Percentiles rank a stretch among this genome's conserved stretches.
These are phyloP conservation scores for Verbena officinalis DNA, from an alignment of 257 asterid genomes.

Conservation along the genomic window DNA sequence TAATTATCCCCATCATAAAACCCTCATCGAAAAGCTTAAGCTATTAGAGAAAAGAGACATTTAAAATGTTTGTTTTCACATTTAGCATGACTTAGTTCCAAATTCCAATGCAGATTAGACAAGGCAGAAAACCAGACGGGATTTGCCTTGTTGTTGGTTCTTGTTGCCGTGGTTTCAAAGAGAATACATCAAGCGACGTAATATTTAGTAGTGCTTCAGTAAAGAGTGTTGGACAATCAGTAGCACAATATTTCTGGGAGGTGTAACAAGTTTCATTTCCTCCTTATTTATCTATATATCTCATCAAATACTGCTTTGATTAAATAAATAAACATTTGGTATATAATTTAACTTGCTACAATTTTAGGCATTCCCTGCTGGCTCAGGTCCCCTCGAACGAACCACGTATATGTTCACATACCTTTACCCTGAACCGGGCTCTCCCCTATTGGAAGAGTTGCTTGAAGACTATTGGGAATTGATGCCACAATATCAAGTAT, in stretches of 20 bases:
- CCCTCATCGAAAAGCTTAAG: too few relatives aligned
- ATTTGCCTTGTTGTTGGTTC: slow-evolving; percentile 96
- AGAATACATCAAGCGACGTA: slow-evolving; percentile 79
- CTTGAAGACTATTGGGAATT: slow-evolving; percentile 94
- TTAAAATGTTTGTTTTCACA: background rate
- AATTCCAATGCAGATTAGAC: slow-evolving; percentile 67
- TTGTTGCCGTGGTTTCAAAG: slow-evolving; percentile 79
- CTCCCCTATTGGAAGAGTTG: slow-evolving; percentile 82
- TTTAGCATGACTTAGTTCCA: slow-evolving; percentile 18
- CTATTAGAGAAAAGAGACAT: too few relatives aligned
- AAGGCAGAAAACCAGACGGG: slow-evolving; percentile 93
- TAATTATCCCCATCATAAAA: too few relatives aligned
- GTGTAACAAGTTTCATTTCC: slow-evolving; percentile 36
- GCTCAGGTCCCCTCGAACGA: slow-evolving; percentile 82
- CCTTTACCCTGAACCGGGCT: slow-evolving; percentile 79
- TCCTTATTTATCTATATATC: background rate
- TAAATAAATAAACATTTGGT: background rate
- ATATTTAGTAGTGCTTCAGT: slow-evolving; percentile 75
- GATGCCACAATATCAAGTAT: slow-evolving; percentile 94
- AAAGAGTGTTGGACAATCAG: slow-evolving; percentile 70
- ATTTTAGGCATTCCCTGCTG: slow-evolving; percentile 96
- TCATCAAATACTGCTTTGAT: background rate
- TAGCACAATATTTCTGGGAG: slow-evolving; percentile 98
- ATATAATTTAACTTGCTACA: slow-evolving; percentile 2
- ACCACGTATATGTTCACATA: slow-evolving; percentile 98